Base-by-base conservation (phyloP, 139 green algal genomes). In the Chlorella sp. region DNA sequence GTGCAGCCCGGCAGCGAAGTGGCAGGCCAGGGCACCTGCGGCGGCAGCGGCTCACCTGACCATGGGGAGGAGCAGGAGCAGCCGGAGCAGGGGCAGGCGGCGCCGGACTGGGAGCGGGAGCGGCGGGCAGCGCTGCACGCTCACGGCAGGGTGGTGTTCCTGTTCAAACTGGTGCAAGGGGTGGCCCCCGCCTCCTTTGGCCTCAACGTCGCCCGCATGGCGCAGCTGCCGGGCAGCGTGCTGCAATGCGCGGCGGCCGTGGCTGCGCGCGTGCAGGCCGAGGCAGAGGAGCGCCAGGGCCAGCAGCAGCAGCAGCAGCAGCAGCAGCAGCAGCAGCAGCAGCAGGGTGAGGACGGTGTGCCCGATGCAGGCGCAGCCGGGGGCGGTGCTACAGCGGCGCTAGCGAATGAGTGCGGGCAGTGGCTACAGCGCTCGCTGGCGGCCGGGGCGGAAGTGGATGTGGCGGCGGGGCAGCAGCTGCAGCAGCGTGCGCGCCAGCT, bases 131-230 rank as follows among this genome's bases (percentile, higher is more conserved):
- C 34, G 69, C 76, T 54, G 48, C 36, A 54, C 16, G 84, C 70
- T 4, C 46, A 62, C 6, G 81, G 85, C 13, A 79, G 54, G 14
- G 91, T 99, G 64, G 93, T 90, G 0, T 99, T 99, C 73, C 86
- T 98, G 84, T 98, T 98, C 92, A 94, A 94, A 87, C 83, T 98
- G 69, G 80, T 81, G 26, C 79, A 86, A 38, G 93, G 94, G 9
- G 86, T 97, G 14, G 95, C 95, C 26, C 89, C 94, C 20, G 86
- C 88, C 56, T 93, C 83, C 80, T 99, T 96, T 84, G 96, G 96
- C 9, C 88, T 99, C 17, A 97, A 98, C 79, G 95, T 98, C 32
- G 96, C 96, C 8, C 81, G 91, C 65, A 90, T 98, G 91, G 94
- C 95, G 30, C 86, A 92, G n/a, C 81, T 98, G 78, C 92, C 92